Percentiles rank a stretch among this genome's conserved stretches.
Evolutionary conservation across 257 asterid genomes (phyloP).

Genomic region (Penstemon barbatus): DNA sequence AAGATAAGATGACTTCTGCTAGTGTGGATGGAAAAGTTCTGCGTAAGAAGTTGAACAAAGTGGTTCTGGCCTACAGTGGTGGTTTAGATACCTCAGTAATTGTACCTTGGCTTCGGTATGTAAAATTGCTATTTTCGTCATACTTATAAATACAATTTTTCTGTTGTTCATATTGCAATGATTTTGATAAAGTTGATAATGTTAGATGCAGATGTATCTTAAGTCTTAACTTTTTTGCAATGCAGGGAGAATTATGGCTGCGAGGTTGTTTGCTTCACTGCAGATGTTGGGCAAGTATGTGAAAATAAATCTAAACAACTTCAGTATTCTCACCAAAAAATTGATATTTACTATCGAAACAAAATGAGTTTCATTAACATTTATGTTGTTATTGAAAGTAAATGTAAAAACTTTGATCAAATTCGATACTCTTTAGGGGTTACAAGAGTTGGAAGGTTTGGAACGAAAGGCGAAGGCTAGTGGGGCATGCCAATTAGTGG

Average conservation of each 20-base stretch:
- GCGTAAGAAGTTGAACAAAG: conserved; percentile 77
- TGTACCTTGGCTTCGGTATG: conserved; percentile 96
- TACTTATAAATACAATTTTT: not conserved
- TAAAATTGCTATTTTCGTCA: not conserved
- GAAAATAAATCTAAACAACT: conserved; percentile 17
- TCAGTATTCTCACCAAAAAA: not conserved
- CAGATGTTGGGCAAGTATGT: conserved; percentile 97
- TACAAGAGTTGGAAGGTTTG: conserved; percentile 90
- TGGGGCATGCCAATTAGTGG: conserved; percentile 94
- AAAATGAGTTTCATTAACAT: conserved; percentile 16
- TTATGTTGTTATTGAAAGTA: conserved; percentile 9
- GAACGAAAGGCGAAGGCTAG: conserved; percentile 95
- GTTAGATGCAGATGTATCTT: too few relatives aligned
- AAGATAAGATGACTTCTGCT: conserved; percentile 45
- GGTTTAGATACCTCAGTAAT: conserved; percentile 97
- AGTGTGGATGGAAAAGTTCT: conserved; percentile 42
- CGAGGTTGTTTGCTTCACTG: conserved; percentile 95
- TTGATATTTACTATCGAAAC: conserved; percentile 6
- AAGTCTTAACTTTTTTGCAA: not conserved
- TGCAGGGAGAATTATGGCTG: conserved; percentile 93
- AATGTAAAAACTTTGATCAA: conserved; percentile 13
- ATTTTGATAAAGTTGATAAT: too few relatives aligned
- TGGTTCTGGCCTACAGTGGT: conserved; percentile 94
- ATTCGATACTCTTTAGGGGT: conserved; percentile 48
- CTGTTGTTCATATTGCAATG: not conserved